These are phyloP conservation scores for Lepidium didymum DNA, from an alignment of 345 rosid species.

Conservation along the genomic window DNA sequence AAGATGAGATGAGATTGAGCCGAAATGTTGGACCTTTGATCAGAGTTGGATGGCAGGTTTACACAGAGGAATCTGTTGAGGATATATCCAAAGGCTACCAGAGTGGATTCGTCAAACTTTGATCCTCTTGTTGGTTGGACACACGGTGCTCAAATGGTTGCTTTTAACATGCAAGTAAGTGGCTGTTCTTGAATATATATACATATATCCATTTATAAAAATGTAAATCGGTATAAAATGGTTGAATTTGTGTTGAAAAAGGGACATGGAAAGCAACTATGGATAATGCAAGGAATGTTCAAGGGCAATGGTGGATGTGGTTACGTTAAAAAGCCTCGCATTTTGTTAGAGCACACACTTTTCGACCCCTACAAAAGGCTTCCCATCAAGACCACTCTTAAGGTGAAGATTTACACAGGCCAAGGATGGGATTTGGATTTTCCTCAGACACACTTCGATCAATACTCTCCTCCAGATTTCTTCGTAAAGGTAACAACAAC, in stretches of 20 bases:
- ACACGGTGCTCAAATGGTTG: slow-evolving; percentile 98
- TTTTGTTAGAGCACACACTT: slow-evolving; percentile 38
- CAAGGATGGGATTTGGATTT: slow-evolving; percentile 86
- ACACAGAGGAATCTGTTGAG: slow-evolving; percentile 72
- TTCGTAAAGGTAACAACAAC: slow-evolving; percentile 41
- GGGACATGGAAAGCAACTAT: slow-evolving; percentile 72
- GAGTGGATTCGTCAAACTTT: slow-evolving; percentile 72
- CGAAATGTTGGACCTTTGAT: not conserved
- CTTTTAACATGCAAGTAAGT: slow-evolving; percentile 91
- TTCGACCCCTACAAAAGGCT: slow-evolving; percentile 43
- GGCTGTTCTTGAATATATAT: not conserved
- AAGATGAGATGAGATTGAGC: not conserved
- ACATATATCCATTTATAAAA: no score
- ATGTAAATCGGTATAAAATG: not conserved
- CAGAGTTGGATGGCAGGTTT: slow-evolving; percentile 30
- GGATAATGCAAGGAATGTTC: slow-evolving; percentile 89
- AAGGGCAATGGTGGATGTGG: slow-evolving; percentile 79
- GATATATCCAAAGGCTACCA: slow-evolving; percentile 66
- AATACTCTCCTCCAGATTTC: slow-evolving; percentile 81
- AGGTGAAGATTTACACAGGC: slow-evolving; percentile 67
- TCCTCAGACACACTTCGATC: slow-evolving; percentile 57
- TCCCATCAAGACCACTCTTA: slow-evolving; percentile 41
- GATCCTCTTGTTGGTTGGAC: slow-evolving; percentile 75
- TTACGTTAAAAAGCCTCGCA: slow-evolving; percentile 66
- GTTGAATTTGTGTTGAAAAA: slow-evolving; percentile 14